Percentiles rank a stretch among this genome's conserved stretches.
phyloP scores from a whole-genome alignment of 345 rosid species.

The Eucalyptus camaldulensis region DNA sequence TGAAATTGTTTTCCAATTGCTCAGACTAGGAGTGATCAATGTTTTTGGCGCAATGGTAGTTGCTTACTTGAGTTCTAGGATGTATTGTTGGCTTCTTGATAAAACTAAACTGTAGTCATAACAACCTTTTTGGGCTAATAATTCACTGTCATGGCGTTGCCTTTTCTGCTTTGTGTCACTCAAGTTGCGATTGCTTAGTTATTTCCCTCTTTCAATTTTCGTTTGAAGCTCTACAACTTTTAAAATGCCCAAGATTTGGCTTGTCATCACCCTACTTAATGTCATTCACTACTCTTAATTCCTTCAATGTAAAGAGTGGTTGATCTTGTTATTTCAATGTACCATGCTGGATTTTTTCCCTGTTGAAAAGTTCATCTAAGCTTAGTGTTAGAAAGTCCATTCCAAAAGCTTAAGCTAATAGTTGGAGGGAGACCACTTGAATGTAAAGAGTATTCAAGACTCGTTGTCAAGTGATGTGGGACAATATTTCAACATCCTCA shows the following conservation, averaged over 20 bases:
- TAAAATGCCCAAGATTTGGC: background rate
- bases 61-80: background rate
- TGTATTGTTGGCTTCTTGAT: background rate
- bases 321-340: background rate
- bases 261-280: background rate
- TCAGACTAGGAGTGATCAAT: background rate
- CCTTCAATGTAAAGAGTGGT: background rate
- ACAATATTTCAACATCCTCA: background rate
- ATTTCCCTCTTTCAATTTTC: background rate
- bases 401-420: background rate
- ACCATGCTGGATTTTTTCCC: background rate
- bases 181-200: background rate
- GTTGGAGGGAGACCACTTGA: background rate
- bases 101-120: background rate
- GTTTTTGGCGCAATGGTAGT: background rate
- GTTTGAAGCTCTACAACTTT: background rate
- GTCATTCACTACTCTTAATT: background rate
- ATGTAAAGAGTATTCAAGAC: background rate
- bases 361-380: background rate
- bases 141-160: background rate
- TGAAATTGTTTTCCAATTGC: background rate
- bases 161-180: background rate
- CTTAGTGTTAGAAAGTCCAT: background rate
- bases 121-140: background rate
- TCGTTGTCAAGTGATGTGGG: background rate